A percentile compares a stretch with the other conserved stretches of the same genome.
These are phyloP conservation scores for Phyllosticta citribraziliensis DNA, from an alignment of 2,329 filamentous ascomycete species.

Conservation along the genomic window DNA sequence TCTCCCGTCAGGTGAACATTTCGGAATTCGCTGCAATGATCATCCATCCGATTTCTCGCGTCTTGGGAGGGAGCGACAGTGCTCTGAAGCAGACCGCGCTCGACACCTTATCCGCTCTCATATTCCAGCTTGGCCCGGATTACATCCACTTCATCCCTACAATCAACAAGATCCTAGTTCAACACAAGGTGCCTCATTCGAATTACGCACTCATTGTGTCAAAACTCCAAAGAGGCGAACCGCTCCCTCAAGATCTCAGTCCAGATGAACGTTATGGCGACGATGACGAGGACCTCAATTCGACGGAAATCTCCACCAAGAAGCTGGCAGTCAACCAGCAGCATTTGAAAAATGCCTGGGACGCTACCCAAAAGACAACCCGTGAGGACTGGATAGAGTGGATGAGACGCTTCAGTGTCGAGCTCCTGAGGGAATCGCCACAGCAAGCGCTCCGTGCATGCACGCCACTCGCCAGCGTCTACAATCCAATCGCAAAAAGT, in stretches of 20 bases:
- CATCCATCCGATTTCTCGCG: slow-evolving; percentile 81
- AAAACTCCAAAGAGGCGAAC: slow-evolving; percentile 89
- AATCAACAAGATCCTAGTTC: slow-evolving; percentile 73
- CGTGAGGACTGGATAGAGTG: slow-evolving; percentile 99
- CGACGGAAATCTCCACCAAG: slow-evolving; percentile 78
- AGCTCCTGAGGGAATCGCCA: slow-evolving; percentile 86
- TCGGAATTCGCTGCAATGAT: slow-evolving; percentile 96
- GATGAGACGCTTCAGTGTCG: slow-evolving; percentile 93
- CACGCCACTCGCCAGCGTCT: slow-evolving; percentile 80
- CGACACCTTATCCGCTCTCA: slow-evolving; percentile 88
- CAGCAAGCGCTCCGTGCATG: slow-evolving; percentile 92
- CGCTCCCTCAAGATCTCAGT: slow-evolving; percentile 87
- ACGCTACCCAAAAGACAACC: slow-evolving; percentile 91
- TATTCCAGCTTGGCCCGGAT: slow-evolving; percentile 91
- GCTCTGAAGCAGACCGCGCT: slow-evolving; percentile 70
- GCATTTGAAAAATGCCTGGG: slow-evolving; percentile 94
- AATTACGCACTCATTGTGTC: slow-evolving; percentile 89
- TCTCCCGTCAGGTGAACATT: slow-evolving; percentile 92
- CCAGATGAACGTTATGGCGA: slow-evolving; percentile 73
- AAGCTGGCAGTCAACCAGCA: slow-evolving; percentile 97
- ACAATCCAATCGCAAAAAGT: slow-evolving; percentile 81
- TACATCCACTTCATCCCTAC: slow-evolving; percentile 91
- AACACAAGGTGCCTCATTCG: slow-evolving; percentile 72
- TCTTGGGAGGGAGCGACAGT: slow-evolving; percentile 64
- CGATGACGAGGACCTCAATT: slow-evolving; percentile 67